Base-by-base conservation (phyloP, 306 rosid genomes). In the Begonia loranthoides region DNA sequence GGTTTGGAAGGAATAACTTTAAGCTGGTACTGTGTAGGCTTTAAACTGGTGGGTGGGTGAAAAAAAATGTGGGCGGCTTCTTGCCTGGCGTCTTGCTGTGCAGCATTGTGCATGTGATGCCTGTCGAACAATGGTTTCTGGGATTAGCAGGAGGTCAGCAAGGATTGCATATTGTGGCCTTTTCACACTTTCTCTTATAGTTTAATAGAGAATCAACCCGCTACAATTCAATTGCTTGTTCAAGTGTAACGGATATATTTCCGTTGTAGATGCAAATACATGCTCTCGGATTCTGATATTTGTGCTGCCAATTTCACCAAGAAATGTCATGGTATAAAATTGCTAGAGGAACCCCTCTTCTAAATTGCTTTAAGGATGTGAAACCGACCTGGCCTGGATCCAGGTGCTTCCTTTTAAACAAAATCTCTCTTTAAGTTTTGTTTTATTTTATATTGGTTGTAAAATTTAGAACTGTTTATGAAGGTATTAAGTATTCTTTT, bases 1-100 rank as follows among this genome's bases (percentile, higher is more conserved):
- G 22, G 22, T 19, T 19, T 19, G 0, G 22, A 19, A 19, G 22
- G 3, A 1, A 1, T 2, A 19, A 19, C 22, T 19, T 19, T 1
- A 19, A 19, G 22, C 22, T 19, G 22, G 22, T 19, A 19, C 22
- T 45, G 19, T 55, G 51, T 17, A 40, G 39, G 56, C 38, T 51
- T 47, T 63, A 51, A 65, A 53, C 41, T 12, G 65, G 59, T 49
- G 40, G 39, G 36, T 49, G 14, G 49, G 51, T 66, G 58, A 62
- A 52, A 24, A 43, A 65, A 72, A 79, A 90, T 90, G 99, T 90
- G 92, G 86, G 99, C 99, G 49, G 99, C 99, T 62, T 75, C 99
- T n/a, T 90, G 99, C 76, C 82, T 90, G 0, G 99, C 99, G 17
- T 86, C 99, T 41, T 90, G 99, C 78, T 86, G 99, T 68, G 96